Conservation (phyloP, 1,284 basidiomycete species). For the Heterobasidion annosum region DNA sequence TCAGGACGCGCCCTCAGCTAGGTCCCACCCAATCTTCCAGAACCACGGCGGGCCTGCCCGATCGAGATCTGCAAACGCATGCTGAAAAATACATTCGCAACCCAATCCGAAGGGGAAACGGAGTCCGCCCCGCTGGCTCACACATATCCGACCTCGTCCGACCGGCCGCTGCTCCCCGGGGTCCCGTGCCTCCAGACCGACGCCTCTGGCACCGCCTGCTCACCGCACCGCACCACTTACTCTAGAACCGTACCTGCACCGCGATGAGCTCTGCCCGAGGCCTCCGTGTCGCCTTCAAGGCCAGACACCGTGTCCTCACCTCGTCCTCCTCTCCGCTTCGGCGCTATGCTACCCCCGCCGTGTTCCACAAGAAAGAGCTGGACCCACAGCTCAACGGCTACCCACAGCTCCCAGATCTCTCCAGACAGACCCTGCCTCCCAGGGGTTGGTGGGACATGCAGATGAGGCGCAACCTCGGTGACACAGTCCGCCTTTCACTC, state of each 20-base stretch:
- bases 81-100: neutral
- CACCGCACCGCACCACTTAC: neutral
- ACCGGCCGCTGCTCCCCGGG: neutral
- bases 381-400: constrained; percentile 71
- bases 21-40: neutral
- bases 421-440: constrained; percentile 58
- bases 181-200: neutral
- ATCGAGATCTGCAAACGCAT: neutral
- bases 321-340: constrained; percentile 15
- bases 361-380: constrained; percentile 24
- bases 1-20: neutral
- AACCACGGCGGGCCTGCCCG: constrained; percentile 2
- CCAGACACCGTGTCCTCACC: neutral
- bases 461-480: constrained; percentile 80
- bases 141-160: neutral
- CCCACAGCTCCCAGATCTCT: constrained; percentile 67
- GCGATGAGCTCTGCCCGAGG: constrained; percentile 15
- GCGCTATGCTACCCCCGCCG: constrained; percentile 21
- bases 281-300: constrained; percentile 4
- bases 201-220: neutral
- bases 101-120: neutral
- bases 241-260: neutral
- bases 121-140: too few relatives aligned
- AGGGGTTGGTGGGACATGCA: constrained; percentile 79
- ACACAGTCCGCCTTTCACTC: constrained; percentile 48